These are phyloP conservation scores for Trametes polyzona DNA, from an alignment of 1,284 basidiomycete genomes.

Conservation along the genomic window DNA sequence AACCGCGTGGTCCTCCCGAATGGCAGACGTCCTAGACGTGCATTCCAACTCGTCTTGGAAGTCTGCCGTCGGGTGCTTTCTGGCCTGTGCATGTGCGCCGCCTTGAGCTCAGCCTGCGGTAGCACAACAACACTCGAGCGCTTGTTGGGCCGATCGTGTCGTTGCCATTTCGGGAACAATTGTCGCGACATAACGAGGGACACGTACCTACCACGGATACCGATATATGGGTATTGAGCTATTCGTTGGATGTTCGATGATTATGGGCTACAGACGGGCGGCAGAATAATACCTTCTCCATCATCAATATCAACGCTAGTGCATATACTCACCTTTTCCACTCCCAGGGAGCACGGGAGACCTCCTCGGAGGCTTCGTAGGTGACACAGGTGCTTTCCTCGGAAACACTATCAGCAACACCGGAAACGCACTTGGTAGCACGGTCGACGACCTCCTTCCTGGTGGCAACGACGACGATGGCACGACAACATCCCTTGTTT, in stretches of 20 bases:
- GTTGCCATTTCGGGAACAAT: neutral
- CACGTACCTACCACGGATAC: neutral
- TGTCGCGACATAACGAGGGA: neutral
- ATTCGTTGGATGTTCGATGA: no score
- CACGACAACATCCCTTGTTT: constrained; percentile 24
- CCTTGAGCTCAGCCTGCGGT: no score
- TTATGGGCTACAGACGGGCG: no score
- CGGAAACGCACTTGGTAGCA: neutral
- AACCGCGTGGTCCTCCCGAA: neutral
- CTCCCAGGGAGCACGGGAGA: constrained; percentile 2
- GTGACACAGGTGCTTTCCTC: constrained; percentile 2
- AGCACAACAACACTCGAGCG: constrained; percentile 12
- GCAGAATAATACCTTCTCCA: no score
- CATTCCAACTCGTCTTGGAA: no score
- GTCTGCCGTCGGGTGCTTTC: no score
- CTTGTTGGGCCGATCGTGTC: constrained; percentile 7
- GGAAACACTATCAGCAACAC: constrained; percentile 1
- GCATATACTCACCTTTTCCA: neutral
- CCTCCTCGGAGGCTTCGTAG: constrained; percentile 6
- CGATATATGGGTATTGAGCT: neutral
- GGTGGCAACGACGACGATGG: neutral
- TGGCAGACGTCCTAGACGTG: neutral
- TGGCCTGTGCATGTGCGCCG: no score
- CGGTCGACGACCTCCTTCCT: neutral
- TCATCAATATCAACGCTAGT: no score